Percentiles rank a stretch among this genome's conserved stretches.
Evolutionary conservation across 176 grass and related monocot genomes (phyloP).

Genomic region (Pontederia paniculata): DNA sequence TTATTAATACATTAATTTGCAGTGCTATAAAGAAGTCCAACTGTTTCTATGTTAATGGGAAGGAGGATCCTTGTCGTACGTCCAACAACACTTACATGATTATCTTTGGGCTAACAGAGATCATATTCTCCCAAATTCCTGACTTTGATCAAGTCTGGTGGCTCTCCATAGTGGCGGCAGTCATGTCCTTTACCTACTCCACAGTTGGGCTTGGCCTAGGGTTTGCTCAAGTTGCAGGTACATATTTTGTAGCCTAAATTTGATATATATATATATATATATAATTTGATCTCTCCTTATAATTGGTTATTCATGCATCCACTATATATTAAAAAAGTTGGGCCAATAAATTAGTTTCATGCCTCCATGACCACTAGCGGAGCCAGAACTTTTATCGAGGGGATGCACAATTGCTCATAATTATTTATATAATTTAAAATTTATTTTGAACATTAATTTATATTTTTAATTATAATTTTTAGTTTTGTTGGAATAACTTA

Average conservation of each 20-base stretch:
- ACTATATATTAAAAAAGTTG: too few species aligned
- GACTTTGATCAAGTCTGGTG: constrained; percentile 51
- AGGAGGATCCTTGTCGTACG: constrained; percentile 19
- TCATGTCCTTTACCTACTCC: constrained; percentile 56
- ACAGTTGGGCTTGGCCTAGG: constrained; percentile 35
- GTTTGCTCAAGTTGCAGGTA: constrained; percentile 35
- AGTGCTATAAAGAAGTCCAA: constrained; percentile 44
- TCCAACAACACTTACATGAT: constrained; percentile 52
- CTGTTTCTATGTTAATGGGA: constrained; percentile 29
- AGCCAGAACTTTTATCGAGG: too few species aligned
- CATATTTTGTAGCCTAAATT: too few species aligned
- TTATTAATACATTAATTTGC: constrained; percentile 1
- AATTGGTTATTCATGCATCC: too few species aligned
- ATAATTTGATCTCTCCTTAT: not conserved
- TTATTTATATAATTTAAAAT: too few species aligned
- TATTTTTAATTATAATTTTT: too few species aligned
- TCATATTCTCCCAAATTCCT: constrained; percentile 49
- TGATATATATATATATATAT: not conserved
- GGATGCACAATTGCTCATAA: too few species aligned
- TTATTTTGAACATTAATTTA: too few species aligned
- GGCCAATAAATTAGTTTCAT: too few species aligned
- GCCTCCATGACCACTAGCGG: too few species aligned
- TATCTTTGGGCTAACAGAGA: constrained; percentile 33
- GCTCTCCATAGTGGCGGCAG: constrained; percentile 47
- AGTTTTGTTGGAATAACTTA: too few species aligned